Percentiles rank a stretch among this genome's conserved stretches.
These are phyloP conservation scores for Trichoderma sp. DNA, from an alignment of 2,329 filamentous ascomycete genomes.

Conservation along the genomic window DNA sequence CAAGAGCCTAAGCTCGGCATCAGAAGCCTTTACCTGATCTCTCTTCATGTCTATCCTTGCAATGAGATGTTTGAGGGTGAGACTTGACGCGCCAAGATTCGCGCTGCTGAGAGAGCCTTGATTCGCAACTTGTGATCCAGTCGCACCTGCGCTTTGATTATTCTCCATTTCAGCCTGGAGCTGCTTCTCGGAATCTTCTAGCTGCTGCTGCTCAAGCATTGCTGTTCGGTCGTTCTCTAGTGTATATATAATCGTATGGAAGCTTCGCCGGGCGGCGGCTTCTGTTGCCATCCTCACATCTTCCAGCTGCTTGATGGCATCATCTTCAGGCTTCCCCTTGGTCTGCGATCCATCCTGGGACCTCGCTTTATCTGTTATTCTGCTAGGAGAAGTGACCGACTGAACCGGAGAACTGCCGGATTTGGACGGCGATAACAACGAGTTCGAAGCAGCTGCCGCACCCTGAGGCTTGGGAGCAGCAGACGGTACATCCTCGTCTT, in stretches of 20 bases:
- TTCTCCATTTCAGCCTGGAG: slow-evolving; percentile 92
- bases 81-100: slow-evolving; percentile 90
- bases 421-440: slow-evolving; percentile 67
- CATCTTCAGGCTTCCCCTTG: slow-evolving; percentile 70
- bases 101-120: slow-evolving; percentile 90
- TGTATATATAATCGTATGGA: slow-evolving; percentile 92
- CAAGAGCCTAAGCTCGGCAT: slow-evolving; percentile 84
- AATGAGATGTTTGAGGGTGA: slow-evolving; percentile 96
- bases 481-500: slow-evolving; percentile 60
- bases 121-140: slow-evolving; percentile 56
- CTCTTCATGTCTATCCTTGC: slow-evolving; percentile 92
- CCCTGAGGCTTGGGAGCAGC: slow-evolving; percentile 51
- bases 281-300: slow-evolving; percentile 89
- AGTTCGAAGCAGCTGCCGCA: slow-evolving; percentile 52
- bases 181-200: slow-evolving; percentile 94
- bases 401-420: slow-evolving; percentile 66
- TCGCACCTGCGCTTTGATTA: slow-evolving; percentile 51
- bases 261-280: slow-evolving; percentile 83
- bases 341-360: slow-evolving; percentile 48
- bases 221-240: slow-evolving; percentile 92
- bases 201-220: slow-evolving; percentile 95
- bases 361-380: slow-evolving; percentile 53
- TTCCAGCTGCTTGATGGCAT: slow-evolving; percentile 89
- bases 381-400: slow-evolving; percentile 60
- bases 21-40: slow-evolving; percentile 83